Percentiles rank a stretch among this genome's conserved stretches.
These are phyloP conservation scores for Boletus reticulatus DNA, from an alignment of 768 basidiomycete genomes.

Conservation along the genomic window DNA sequence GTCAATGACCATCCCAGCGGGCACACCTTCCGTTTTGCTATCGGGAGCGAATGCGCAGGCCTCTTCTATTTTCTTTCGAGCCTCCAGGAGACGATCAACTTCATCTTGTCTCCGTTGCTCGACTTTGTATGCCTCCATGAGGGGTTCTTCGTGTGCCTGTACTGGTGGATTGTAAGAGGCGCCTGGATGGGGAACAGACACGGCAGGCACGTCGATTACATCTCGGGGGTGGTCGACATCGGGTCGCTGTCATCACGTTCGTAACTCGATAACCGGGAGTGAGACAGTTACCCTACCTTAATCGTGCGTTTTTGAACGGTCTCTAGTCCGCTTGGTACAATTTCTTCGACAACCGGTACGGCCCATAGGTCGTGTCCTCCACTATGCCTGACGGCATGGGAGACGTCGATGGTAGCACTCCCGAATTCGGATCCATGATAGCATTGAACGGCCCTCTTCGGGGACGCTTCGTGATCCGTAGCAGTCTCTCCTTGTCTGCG, in stretches of 20 bases:
- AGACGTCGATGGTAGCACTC: slow-evolving; percentile 60
- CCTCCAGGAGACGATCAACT: slow-evolving; percentile 49
- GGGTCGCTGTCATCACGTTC: slow-evolving; percentile 43
- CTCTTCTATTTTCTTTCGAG: slow-evolving; percentile 54
- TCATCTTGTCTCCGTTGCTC: slow-evolving; percentile 60
- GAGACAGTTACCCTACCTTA: slow-evolving; percentile 45
- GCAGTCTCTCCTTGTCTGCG: slow-evolving; percentile 72
- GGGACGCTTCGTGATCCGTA: slow-evolving; percentile 70
- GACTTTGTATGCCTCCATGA: slow-evolving; percentile 61
- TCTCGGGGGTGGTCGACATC: slow-evolving; percentile 43
- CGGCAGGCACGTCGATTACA: slow-evolving; percentile 61
- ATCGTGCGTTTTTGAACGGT: slow-evolving; percentile 38
- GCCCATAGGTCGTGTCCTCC: slow-evolving; percentile 69
- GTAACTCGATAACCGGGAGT: not conserved
- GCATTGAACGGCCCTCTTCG: slow-evolving; percentile 73
- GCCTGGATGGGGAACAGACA: slow-evolving; percentile 73
- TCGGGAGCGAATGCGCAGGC: slow-evolving; percentile 38
- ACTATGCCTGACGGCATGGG: slow-evolving; percentile 65
- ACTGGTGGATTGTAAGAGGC: slow-evolving; percentile 88
- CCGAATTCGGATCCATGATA: slow-evolving; percentile 62
- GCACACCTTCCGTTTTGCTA: slow-evolving; percentile 36
- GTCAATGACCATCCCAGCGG: slow-evolving; percentile 68
- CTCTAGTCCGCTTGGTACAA: slow-evolving; percentile 42
- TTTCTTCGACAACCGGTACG: slow-evolving; percentile 30
- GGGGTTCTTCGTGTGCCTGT: slow-evolving; percentile 66